phyloP scores from a whole-genome alignment of 345 rosid species.

The Dimocarpus longan region DNA sequence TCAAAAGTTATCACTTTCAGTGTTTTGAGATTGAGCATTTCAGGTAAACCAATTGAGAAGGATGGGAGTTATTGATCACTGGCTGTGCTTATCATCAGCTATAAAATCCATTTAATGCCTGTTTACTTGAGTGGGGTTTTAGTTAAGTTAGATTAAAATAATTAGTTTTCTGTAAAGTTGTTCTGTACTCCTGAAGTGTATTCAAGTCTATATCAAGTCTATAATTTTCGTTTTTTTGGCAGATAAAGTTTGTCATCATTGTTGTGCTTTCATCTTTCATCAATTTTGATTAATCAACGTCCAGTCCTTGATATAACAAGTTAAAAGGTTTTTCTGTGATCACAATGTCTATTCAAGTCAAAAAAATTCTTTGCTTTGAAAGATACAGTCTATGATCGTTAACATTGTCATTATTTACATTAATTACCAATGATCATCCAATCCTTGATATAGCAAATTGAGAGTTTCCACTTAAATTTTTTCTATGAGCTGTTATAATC shows the following conservation, averaged over 20 bases:
- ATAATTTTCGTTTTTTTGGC: not conserved
- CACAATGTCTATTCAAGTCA: not conserved
- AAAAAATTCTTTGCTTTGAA: not conserved
- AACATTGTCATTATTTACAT: not conserved
- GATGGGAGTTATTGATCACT: conserved; percentile 15
- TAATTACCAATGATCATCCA: not conserved
- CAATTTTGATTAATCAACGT: not conserved
- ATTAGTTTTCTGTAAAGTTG: conserved; percentile 5
- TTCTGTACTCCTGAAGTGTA: not conserved
- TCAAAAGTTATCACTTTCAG: conserved; percentile 1
- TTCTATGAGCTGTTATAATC: not conserved
- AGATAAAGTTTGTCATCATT: not conserved
- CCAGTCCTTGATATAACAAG: not conserved
- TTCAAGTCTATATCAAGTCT: not conserved
- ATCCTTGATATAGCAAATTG: not conserved
- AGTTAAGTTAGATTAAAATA: not conserved
- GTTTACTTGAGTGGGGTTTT: not conserved
- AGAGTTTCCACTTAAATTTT: not conserved
- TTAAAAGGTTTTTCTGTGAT: not conserved
- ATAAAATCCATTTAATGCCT: not conserved
- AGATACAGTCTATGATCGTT: not conserved
- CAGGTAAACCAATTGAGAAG: conserved; percentile 12
- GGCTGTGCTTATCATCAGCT: not conserved
- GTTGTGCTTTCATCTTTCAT: not conserved
- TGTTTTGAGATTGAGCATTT: conserved; percentile 2